Base-by-base conservation (phyloP, 768 basidiomycete species). In the Boletales sp. region DNA sequence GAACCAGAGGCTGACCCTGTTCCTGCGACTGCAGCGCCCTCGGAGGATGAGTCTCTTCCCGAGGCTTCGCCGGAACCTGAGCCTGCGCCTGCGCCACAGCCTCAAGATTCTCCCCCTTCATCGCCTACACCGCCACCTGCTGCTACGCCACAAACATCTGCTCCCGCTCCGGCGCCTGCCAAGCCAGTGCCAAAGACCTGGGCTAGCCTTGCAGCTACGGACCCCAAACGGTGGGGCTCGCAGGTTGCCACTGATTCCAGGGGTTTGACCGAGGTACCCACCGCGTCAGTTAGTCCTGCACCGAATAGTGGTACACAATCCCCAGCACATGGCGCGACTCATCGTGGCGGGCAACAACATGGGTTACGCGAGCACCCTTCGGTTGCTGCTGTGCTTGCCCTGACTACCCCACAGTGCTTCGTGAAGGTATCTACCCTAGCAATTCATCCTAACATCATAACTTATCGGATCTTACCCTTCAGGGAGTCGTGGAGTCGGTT, bases 171-270 rank as follows among this genome's bases (percentile, higher is more conserved):
- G 14, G 58, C 68, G 10, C 71, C 76, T 6, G 55, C 65, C 7
- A 76, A 75, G 17, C 69, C 79, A 11, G 71, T 59, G 13, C 90
- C 89, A 14, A 87, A 89, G 65, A 87, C 87, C 0, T 97, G 94
- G 94, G 94, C 94, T 0, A 89, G 86, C 49, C 82, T 97, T 40
- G 94, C 94, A 40, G 93, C 94, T 36, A 68, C 86, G 17, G 87
- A 88, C 62, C 69, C 79, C 14, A 85, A 84, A 63, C 90, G 87
- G 65, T 95, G 93, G 94, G 90, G 91, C 39, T 69, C 83, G 1
- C 81, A 85, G 14, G 86, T 92, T 32, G 90, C 89, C 2, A 80
- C 81, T 49, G 87, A 91, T 50, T 80, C 82, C 3, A 83, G 86
- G 50, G 90, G 87, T 29, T 78, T 82, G n/a, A 83, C 83, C 5